Evolutionary conservation across 1,284 basidiomycete species (phyloP).

Genomic region (Tetrapyrgos nigripes): DNA sequence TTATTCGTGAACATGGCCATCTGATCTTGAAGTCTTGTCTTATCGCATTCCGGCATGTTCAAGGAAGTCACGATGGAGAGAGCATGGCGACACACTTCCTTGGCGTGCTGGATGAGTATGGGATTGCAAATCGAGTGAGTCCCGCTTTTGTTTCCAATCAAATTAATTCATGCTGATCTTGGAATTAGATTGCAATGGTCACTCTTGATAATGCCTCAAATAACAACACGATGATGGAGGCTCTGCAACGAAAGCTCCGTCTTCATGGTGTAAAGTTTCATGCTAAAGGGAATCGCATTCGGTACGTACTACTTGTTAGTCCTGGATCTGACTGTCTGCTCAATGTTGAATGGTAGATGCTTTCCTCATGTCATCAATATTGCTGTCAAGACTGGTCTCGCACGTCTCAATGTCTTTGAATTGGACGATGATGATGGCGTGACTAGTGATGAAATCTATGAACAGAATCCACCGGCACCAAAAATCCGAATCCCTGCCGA

Average conservation of each 20-base stretch:
- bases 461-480: not conserved
- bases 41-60: slow-evolving; percentile 27
- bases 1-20: not conserved
- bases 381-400: not conserved
- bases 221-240: slow-evolving; percentile 17
- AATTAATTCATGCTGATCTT: not conserved
- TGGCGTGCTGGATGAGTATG: slow-evolving; percentile 18
- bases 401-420: slow-evolving; percentile 4
- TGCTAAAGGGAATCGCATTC: slow-evolving; percentile 2
- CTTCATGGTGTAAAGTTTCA: not conserved
- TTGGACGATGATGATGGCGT: not conserved
- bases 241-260: not conserved
- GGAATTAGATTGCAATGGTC: not conserved
- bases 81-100: slow-evolving; percentile 22
- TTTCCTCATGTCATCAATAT: slow-evolving; percentile 41
- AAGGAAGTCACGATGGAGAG: slow-evolving; percentile 17
- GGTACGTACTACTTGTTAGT: slow-evolving; percentile 16
- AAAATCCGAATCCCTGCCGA: not conserved
- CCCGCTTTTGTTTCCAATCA: not conserved
- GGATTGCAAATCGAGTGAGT: not conserved
- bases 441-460: not conserved
- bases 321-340: not conserved
- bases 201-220: not conserved
- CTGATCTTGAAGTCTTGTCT: no score
- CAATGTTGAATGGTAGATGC: slow-evolving; percentile 29